A percentile compares a stretch with the other conserved stretches of the same genome.
Evolutionary conservation across 495 filamentous ascomycete species (phyloP).

Genomic region (Aspergillus bertholletiae): DNA sequence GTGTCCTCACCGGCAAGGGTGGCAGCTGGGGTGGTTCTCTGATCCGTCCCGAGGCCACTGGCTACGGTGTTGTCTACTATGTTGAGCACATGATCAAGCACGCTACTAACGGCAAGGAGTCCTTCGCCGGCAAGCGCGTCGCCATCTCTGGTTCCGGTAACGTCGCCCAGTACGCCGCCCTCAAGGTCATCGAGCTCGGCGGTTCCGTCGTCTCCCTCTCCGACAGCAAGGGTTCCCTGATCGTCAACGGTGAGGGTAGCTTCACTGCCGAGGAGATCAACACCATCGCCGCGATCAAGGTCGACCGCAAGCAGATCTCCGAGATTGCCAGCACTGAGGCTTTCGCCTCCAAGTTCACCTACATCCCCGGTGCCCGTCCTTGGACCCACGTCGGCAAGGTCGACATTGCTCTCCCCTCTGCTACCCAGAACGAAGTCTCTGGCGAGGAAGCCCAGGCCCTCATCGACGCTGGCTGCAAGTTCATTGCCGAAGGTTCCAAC

Average conservation of each 20-base stretch:
- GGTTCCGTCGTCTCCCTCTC: conserved; percentile 91
- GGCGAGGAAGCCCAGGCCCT: conserved; percentile 83
- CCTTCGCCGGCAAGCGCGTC: conserved; percentile 87
- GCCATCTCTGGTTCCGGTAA: conserved; percentile 97
- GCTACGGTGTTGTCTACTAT: conserved; percentile 97
- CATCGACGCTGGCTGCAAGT: conserved; percentile 70
- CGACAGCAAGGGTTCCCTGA: conserved; percentile 80
- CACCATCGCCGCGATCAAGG: conserved; percentile 78
- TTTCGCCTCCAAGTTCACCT: conserved; percentile 71
- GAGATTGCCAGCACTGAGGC: conserved; percentile 49
- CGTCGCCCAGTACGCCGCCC: conserved; percentile 95
- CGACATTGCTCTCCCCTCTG: conserved; percentile 87
- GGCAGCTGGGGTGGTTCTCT: conserved; percentile 86
- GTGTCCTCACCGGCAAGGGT: conserved; percentile 94
- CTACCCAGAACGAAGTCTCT: conserved; percentile 96
- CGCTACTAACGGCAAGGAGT: conserved; percentile 73
- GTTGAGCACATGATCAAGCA: conserved; percentile 94
- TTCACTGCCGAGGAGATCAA: conserved; percentile 77
- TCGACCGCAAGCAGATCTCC: conserved; percentile 77
- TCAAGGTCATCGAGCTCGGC: conserved; percentile 96
- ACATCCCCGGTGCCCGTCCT: conserved; percentile 82
- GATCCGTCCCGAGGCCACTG: conserved; percentile 96
- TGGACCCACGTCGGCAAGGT: conserved; percentile 86
- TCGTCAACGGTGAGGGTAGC: conserved; percentile 60
- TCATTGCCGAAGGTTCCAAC: conserved; percentile 96